phyloP scores from a whole-genome alignment of 495 filamentous ascomycete genomes.

The Penicillium chermesinum region DNA sequence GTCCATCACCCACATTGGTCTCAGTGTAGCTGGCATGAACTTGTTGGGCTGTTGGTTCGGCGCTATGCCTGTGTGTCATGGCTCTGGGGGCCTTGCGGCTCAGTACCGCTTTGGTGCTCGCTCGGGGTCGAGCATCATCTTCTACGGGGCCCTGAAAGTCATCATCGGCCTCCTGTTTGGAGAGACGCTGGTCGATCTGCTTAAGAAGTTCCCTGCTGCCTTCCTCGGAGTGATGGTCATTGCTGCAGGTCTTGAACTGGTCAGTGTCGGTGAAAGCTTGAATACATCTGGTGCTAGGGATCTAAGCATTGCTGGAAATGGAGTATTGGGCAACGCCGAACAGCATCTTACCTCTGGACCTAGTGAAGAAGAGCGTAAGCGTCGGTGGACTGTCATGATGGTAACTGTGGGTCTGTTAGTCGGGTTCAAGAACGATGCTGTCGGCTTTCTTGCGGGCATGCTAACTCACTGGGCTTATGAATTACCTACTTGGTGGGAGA shows the following conservation, averaged over 20 bases:
- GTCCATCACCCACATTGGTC: conserved; percentile 64
- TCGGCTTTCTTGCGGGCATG: conserved; percentile 81
- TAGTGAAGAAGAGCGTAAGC: conserved; percentile 57
- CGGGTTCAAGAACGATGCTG: conserved; percentile 83
- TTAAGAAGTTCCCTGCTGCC: conserved; percentile 64
- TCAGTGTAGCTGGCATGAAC: conserved; percentile 81
- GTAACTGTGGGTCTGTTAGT: conserved; percentile 74
- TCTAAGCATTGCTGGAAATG: conserved; percentile 29
- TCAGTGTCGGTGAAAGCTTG: conserved; percentile 74
- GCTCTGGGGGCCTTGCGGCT: conserved; percentile 82
- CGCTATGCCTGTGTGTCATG: conserved; percentile 93
- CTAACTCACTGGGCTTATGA: conserved; percentile 57
- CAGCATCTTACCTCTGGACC: conserved; percentile 35
- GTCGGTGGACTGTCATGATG: conserved; percentile 82
- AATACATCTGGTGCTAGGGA: conserved; percentile 66
- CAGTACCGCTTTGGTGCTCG: conserved; percentile 88
- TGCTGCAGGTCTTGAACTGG: conserved; percentile 80
- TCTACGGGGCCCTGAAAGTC: conserved; percentile 74
- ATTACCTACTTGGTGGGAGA: conserved; percentile 29
- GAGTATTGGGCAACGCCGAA: conserved; percentile 35
- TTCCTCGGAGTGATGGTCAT: conserved; percentile 84
- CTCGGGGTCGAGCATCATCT: conserved; percentile 73
- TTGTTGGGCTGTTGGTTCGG: conserved; percentile 83
- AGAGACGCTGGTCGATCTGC: conserved; percentile 58
- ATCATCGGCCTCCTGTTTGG: conserved; percentile 69